A percentile compares a stretch with the other conserved stretches of the same genome.
Conservation (phyloP, 2,329 filamentous ascomycete species). For the Colletotrichum sidae region DNA sequence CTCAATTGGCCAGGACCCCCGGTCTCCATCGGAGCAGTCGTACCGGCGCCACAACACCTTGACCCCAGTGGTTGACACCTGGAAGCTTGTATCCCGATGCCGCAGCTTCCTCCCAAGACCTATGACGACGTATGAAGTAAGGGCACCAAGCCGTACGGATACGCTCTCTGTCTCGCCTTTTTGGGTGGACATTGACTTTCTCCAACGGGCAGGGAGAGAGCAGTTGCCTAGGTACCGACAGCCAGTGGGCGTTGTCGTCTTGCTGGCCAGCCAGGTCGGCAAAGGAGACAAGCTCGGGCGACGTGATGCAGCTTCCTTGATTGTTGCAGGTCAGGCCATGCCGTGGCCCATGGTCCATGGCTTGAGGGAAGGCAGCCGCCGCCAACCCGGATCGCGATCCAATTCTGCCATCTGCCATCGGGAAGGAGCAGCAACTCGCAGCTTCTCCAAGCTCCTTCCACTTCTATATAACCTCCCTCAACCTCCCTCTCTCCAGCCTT, state of each 20-base stretch:
- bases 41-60: constrained; percentile 22
- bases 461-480: constrained; percentile 36
- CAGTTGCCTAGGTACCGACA: neutral
- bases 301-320: constrained; percentile 29
- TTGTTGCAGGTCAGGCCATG: constrained; percentile 2
- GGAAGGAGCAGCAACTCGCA: constrained; percentile 1
- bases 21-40: constrained; percentile 30
- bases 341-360: neutral
- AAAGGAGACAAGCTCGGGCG: constrained; percentile 13
- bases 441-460: constrained; percentile 11
- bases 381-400: constrained; percentile 22
- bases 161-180: neutral
- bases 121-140: constrained; percentile 38
- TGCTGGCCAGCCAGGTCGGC: neutral
- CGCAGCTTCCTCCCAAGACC: constrained; percentile 36
- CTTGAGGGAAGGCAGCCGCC: neutral
- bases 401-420: constrained; percentile 8
- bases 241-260: constrained; percentile 4
- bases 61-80: constrained; percentile 24
- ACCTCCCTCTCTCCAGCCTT: constrained; percentile 4
- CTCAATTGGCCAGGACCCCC: constrained; percentile 19
- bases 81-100: constrained; percentile 36
- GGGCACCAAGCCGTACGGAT: constrained; percentile 3
- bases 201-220: constrained; percentile 30
- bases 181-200: neutral